Conservation (phyloP, 305 asterid species). For the Solanum hybrid region DNA sequence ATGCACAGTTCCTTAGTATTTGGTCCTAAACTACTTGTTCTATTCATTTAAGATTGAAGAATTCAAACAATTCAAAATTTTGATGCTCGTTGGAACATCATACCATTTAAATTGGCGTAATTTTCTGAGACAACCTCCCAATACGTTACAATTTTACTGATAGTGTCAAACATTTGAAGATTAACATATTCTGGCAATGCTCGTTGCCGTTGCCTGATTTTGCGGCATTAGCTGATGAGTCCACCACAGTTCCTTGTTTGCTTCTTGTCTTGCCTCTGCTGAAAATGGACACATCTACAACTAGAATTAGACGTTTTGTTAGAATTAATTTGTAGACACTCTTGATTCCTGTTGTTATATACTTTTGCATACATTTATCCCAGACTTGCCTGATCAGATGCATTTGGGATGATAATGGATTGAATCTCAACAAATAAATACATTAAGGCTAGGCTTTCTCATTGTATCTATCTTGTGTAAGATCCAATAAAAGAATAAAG, state of each 20-base stretch:
- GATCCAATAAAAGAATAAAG: not conserved
- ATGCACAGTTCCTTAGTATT: not conserved
- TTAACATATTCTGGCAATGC: not conserved
- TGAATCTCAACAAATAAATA: not conserved
- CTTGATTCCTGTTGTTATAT: not conserved
- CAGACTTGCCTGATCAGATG: not conserved
- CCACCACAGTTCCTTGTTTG: not conserved
- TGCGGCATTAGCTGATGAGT: not conserved
- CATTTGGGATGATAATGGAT: not conserved
- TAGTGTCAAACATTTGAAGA: not conserved
- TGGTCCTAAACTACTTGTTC: not conserved
- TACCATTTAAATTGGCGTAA: not conserved
- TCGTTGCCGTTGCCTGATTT: not conserved
- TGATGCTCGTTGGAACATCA: not conserved
- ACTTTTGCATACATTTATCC: not conserved
- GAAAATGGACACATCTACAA: not conserved
- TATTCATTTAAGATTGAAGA: not conserved
- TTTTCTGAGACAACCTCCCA: not conserved
- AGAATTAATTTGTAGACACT: not conserved
- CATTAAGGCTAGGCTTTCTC: not conserved
- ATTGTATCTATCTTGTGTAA: not conserved
- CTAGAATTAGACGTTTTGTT: not conserved
- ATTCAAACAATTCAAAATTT: not conserved
- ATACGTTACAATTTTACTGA: not conserved
- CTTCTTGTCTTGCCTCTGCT: not conserved